phyloP scores from a whole-genome alignment of 768 basidiomycete genomes.

The Hydnum rufescens region DNA sequence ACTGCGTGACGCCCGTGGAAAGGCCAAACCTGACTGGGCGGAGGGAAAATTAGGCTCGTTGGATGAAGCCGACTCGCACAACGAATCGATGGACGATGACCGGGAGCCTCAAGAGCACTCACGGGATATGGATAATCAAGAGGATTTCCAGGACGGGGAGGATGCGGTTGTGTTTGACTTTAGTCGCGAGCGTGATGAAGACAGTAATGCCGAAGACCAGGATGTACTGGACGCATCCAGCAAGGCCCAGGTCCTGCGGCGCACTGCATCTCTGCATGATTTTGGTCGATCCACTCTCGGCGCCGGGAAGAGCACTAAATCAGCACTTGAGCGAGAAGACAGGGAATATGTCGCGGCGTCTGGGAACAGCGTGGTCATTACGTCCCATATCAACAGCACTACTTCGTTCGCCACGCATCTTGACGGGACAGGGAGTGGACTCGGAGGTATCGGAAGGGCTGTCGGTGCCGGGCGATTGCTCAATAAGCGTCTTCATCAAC shows the following conservation, averaged over 20 bases:
- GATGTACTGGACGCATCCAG: constrained; percentile 12
- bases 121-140: neutral
- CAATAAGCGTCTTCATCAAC: neutral
- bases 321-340: neutral
- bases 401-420: constrained; percentile 19
- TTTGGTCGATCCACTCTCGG: constrained; percentile 21
- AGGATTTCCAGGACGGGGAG: neutral
- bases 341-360: constrained; percentile 68
- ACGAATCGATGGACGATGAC: neutral
- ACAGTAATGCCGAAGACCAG: constrained; percentile 16
- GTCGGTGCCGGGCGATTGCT: constrained; percentile 5
- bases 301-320: neutral
- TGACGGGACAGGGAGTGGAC: constrained; percentile 33
- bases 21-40: constrained; percentile 3
- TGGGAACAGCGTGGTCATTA: constrained; percentile 84
- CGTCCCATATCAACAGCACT: constrained; percentile 69
- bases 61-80: neutral
- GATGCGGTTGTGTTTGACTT: neutral
- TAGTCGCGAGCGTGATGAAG: constrained; percentile 18
- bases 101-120: too few relatives aligned
- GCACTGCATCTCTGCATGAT: constrained; percentile 58
- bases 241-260: constrained; percentile 35
- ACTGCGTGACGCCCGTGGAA: neutral
- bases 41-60: constrained; percentile 18
- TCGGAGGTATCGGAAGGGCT: constrained; percentile 11